Percentiles rank a stretch among this genome's conserved stretches.
Evolutionary conservation across 768 basidiomycete genomes (phyloP).

Genomic region (Macrocybe gigantea): DNA sequence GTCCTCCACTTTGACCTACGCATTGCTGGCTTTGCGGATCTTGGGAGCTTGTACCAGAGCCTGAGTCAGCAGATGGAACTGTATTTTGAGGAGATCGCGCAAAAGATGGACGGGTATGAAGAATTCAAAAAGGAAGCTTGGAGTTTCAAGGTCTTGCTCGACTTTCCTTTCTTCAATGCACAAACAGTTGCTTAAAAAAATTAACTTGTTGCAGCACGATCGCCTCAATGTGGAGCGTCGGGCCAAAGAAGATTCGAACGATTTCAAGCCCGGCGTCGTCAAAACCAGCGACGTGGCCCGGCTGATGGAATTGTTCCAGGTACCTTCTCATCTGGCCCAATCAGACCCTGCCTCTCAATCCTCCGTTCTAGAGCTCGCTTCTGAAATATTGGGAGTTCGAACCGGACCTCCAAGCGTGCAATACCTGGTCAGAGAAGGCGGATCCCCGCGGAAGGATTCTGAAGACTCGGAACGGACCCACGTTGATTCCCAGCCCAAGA

Average conservation of each 20-base stretch:
- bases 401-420: constrained; percentile 26
- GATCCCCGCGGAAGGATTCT: constrained; percentile 21
- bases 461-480: constrained; percentile 37
- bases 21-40: constrained; percentile 79
- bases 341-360: not conserved
- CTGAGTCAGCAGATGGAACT: constrained; percentile 78
- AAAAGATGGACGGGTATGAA: constrained; percentile 54
- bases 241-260: constrained; percentile 37
- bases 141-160: constrained; percentile 62
- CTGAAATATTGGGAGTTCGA: constrained; percentile 71
- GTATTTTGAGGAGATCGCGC: constrained; percentile 65
- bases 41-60: constrained; percentile 70
- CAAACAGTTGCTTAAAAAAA: not conserved
- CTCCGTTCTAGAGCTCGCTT: constrained; percentile 47
- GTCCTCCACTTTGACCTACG: constrained; percentile 82
- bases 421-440: constrained; percentile 10
- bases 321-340: constrained; percentile 12
- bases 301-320: constrained; percentile 83
- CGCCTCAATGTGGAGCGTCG: constrained; percentile 68
- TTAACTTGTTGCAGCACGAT: constrained; percentile 48
- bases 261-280: constrained; percentile 41
- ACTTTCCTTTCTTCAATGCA: not conserved
- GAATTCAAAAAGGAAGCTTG: constrained; percentile 71
- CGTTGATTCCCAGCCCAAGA: not conserved
- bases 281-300: constrained; percentile 77